Conservation (phyloP, 768 basidiomycete genomes). For the Mycena leptocephala region DNA sequence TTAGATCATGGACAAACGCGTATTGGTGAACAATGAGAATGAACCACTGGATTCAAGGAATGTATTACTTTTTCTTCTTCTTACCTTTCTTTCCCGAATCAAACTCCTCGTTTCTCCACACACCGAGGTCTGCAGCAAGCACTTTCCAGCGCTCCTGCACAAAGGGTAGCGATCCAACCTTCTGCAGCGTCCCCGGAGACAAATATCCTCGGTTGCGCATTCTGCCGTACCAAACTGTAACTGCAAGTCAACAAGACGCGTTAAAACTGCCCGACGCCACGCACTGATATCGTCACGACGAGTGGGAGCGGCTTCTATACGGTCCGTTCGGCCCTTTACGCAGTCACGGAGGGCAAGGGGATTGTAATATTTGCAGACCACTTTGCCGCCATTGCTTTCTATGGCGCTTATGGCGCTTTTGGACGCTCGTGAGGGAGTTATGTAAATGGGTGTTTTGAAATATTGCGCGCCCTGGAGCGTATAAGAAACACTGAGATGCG, state of each 20-base stretch:
- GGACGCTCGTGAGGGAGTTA: slow-evolving; percentile 89
- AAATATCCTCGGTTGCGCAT: slow-evolving; percentile 85
- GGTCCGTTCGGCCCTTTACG: slow-evolving; percentile 80
- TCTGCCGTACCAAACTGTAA: slow-evolving; percentile 84
- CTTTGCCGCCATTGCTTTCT: slow-evolving; percentile 85
- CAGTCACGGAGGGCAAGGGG: slow-evolving; percentile 86
- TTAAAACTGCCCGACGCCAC: slow-evolving; percentile 45
- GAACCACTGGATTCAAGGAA: too few relatives aligned
- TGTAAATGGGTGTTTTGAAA: slow-evolving; percentile 81
- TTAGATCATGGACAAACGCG: too few relatives aligned
- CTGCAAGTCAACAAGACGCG: slow-evolving; percentile 8
- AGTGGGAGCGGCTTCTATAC: slow-evolving; percentile 85
- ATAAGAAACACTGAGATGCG: not conserved
- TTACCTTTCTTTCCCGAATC: slow-evolving; percentile 49
- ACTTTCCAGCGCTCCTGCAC: slow-evolving; percentile 81
- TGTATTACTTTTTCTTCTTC: slow-evolving; percentile 25
- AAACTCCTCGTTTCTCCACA: slow-evolving; percentile 66
- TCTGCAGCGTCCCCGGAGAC: slow-evolving; percentile 70
- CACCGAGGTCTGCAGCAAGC: slow-evolving; percentile 73
- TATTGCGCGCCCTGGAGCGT: slow-evolving; percentile 73
- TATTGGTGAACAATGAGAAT: too few relatives aligned
- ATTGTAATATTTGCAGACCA: slow-evolving; percentile 95
- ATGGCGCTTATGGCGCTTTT: slow-evolving; percentile 90
- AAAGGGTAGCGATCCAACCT: slow-evolving; percentile 68
- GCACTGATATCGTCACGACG: slow-evolving; percentile 88